Conservation (phyloP, 805 yeast genomes). For the Candida railenensis region DNA sequence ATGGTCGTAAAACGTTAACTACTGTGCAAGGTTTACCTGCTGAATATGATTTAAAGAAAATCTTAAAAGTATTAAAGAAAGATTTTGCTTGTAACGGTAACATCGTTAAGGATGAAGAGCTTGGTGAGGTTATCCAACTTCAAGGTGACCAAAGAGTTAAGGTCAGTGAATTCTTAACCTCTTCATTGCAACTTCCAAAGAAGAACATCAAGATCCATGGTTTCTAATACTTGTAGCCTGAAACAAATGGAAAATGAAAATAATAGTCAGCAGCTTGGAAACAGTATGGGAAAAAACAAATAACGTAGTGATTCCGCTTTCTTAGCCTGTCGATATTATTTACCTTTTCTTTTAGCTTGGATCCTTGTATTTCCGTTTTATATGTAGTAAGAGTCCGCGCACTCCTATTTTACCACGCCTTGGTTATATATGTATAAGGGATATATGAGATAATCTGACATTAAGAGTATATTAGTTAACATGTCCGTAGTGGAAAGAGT, state of each 20-base stretch:
- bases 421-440: too few relatives aligned
- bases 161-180: conserved; percentile 87
- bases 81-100: conserved; percentile 99
- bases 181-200: conserved; percentile 87
- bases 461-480: too few relatives aligned
- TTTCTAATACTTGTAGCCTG: conserved; percentile 51
- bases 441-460: too few relatives aligned
- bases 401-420: too few relatives aligned
- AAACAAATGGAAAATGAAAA: background rate
- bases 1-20: conserved; percentile 97
- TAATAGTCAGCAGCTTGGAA: too few relatives aligned
- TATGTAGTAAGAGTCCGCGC: too few relatives aligned
- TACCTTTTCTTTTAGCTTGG: too few relatives aligned
- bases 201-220: conserved; percentile 98
- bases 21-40: conserved; percentile 97
- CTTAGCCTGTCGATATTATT: too few relatives aligned
- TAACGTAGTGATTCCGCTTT: too few relatives aligned
- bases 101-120: conserved; percentile 92
- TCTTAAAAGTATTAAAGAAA: conserved; percentile 89
- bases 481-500: too few relatives aligned
- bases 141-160: conserved; percentile 99
- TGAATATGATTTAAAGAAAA: conserved; percentile 93
- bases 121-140: conserved; percentile 95
- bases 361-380: too few relatives aligned
- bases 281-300: too few relatives aligned